Evolutionary conservation across 202 grass and related monocot species (phyloP), one percentile per base, ranked within the genome.

Genomic region (Carex sylvatica): DNA sequence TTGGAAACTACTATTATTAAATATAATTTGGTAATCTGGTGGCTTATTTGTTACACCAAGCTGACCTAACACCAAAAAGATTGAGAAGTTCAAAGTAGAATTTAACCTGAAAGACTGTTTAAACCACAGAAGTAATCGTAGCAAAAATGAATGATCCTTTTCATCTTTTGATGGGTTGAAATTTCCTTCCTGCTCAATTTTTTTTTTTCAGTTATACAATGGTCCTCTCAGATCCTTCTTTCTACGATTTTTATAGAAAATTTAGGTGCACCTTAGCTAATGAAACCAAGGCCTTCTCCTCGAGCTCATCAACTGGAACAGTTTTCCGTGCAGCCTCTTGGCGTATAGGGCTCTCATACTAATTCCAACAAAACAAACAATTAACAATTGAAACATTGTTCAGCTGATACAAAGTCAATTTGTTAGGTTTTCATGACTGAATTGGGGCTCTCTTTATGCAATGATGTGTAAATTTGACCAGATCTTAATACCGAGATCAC

Each of bases 51-150:
- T 75, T 15, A 15, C 46, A 75, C 54, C 23, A 7, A 75, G 23
- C 13, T 75, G 47, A 85, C 6, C 65, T 15, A 82, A 67, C 33
- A 64, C 61, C 53, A 46, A 18, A 85, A 88, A 67, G 58, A 47
- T 40, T 80, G n/a, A 80, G 28, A 74, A 28, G 46, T 74, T 53
- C 13, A 14, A 74, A 86, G 60, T 40, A 85, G 71, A 31, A 33
- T 42, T 66, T 52, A 56, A 95, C 95, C 95, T 98, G 92, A 95
- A 98, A 86, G 95, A 95, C 84, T 98, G 91, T 87, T 98, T 98
- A 88, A 98, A 98, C 95, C 95, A 98, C 65, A 92, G 89, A 84
- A 98, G 89, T 84, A 98, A 90, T 83, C 95, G 87, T 63, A 95
- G 82, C 63, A 98, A 89, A 87, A 95, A 91, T 59, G 91, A 93